Conservation (phyloP, 768 basidiomycete genomes). For the Mycena rebaudengoi region DNA sequence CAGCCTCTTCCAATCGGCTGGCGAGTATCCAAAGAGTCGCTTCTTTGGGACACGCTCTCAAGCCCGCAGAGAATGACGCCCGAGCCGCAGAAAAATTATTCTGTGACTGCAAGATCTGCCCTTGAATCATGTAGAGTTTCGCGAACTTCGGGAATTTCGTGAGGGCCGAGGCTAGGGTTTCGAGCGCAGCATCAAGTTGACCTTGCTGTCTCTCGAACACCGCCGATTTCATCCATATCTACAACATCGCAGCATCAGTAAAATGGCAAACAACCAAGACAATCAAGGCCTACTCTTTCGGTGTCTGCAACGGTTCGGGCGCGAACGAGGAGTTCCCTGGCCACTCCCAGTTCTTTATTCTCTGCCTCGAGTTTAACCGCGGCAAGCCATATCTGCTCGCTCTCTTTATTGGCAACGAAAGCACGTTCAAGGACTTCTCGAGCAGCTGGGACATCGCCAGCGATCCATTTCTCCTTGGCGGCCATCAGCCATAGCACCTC, state of each 20-base stretch:
- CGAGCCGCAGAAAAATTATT: conserved; percentile 74
- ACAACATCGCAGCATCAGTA: conserved; percentile 11
- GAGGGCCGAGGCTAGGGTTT: conserved; percentile 78
- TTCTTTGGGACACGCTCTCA: conserved; percentile 89
- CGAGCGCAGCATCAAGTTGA: conserved; percentile 73
- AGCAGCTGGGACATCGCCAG: conserved; percentile 89
- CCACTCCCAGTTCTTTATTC: conserved; percentile 89
- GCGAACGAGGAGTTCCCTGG: conserved; percentile 85
- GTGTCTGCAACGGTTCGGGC: conserved; percentile 93
- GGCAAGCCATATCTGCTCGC: conserved; percentile 97
- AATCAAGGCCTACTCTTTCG: conserved; percentile 68
- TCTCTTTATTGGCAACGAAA: conserved; percentile 95
- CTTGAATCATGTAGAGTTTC: conserved; percentile 97
- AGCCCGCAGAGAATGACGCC: conserved; percentile 81
- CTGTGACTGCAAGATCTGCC: conserved; percentile 81
- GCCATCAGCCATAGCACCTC: conserved; percentile 98
- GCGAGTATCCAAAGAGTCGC: conserved; percentile 91
- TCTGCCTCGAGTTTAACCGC: conserved; percentile 97
- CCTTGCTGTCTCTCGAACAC: conserved; percentile 94
- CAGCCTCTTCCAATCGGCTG: conserved; percentile 88
- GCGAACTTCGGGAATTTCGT: conserved; percentile 87
- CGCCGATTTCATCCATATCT: conserved; percentile 99
- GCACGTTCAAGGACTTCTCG: conserved; percentile 89
- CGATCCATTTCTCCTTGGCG: conserved; percentile 96
- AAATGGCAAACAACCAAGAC: not conserved